Conservation (phyloP, 2,329 filamentous ascomycete species). For the Exserohilum rostratum region DNA sequence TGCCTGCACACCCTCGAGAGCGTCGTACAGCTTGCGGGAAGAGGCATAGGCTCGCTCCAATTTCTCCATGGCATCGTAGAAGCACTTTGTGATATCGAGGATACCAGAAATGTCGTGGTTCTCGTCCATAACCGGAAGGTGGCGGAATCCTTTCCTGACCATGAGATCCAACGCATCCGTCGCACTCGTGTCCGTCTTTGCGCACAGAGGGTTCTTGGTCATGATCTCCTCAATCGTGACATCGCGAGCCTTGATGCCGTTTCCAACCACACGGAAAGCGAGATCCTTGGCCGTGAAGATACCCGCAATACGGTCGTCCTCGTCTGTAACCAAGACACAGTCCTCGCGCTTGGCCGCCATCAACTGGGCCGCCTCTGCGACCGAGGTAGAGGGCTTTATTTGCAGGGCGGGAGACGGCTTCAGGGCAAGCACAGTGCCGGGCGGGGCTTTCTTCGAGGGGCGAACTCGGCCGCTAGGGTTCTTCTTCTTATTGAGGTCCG, state of each 20-base stretch:
- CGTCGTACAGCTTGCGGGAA: conserved; percentile 97
- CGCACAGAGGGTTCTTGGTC: conserved; percentile 99
- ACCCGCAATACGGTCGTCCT: conserved; percentile 95
- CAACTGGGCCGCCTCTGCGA: conserved; percentile 94
- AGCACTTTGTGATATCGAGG: conserved; percentile 98
- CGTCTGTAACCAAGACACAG: conserved; percentile 95
- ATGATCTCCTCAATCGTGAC: conserved; percentile 98
- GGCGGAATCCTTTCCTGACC: conserved; percentile 97
- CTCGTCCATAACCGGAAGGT: conserved; percentile 98
- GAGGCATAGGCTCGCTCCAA: conserved; percentile 96
- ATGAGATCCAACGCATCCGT: conserved; percentile 97
- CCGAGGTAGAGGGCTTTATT: conserved; percentile 93
- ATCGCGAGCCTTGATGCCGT: conserved; percentile 84
- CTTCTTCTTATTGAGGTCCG: conserved; percentile 97
- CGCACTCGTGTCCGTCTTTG: conserved; percentile 95
- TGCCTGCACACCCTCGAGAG: conserved; percentile 94
- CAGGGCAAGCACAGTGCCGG: conserved; percentile 91
- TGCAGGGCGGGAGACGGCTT: conserved; percentile 95
- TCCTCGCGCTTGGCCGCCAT: conserved; percentile 99
- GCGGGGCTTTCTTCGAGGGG: conserved; percentile 89
- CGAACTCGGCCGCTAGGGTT: conserved; percentile 77
- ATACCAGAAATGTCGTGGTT: conserved; percentile 99
- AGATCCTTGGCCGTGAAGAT: conserved; percentile 99
- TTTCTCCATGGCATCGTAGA: conserved; percentile 99
- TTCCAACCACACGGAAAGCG: conserved; percentile 93